Evolutionary conservation across 768 basidiomycete genomes (phyloP).

Genomic region (Russula earlei): DNA sequence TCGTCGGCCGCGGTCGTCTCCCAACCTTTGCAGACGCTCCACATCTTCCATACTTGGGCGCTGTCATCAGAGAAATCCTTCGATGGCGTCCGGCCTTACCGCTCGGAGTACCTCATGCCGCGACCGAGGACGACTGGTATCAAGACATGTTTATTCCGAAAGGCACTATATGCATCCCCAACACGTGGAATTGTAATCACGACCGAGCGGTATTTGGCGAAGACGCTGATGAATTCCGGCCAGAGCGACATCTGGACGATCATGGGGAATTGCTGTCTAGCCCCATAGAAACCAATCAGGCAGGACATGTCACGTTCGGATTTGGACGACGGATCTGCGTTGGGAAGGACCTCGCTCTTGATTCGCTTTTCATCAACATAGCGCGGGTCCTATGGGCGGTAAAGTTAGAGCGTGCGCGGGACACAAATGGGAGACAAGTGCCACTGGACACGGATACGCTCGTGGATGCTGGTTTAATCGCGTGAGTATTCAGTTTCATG

Average conservation of each 20-base stretch:
- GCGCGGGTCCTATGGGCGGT: too few relatives aligned
- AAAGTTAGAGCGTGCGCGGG: too few relatives aligned
- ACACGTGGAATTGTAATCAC: constrained; percentile 12
- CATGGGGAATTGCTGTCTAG: background rate
- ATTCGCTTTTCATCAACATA: constrained; percentile 1
- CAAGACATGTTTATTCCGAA: constrained; percentile 25
- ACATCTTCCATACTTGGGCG: constrained; percentile 12
- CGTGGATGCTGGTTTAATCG: too few relatives aligned
- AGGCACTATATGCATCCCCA: constrained; percentile 27
- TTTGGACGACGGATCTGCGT: constrained; percentile 17
- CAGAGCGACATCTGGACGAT: constrained; percentile 17
- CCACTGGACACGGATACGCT: too few relatives aligned
- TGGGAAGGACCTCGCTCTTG: constrained; percentile 13
- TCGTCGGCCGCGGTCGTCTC: constrained; percentile 14
- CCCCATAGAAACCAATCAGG: background rate
- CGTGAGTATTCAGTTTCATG: too few relatives aligned
- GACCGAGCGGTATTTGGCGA: constrained; percentile 8
- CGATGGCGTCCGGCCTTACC: constrained; percentile 1
- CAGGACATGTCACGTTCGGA: constrained; percentile 6
- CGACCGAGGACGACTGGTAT: constrained; percentile 22
- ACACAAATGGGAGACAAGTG: too few relatives aligned
- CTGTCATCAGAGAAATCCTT: background rate
- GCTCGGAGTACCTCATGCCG: background rate
- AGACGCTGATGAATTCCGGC: constrained; percentile 17
- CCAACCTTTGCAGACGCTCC: constrained; percentile 16